Evolutionary conservation across 2,329 filamentous ascomycete genomes (phyloP), one percentile per base, ranked within the genome.

Genomic region (Phaeosphaeria sp.): DNA sequence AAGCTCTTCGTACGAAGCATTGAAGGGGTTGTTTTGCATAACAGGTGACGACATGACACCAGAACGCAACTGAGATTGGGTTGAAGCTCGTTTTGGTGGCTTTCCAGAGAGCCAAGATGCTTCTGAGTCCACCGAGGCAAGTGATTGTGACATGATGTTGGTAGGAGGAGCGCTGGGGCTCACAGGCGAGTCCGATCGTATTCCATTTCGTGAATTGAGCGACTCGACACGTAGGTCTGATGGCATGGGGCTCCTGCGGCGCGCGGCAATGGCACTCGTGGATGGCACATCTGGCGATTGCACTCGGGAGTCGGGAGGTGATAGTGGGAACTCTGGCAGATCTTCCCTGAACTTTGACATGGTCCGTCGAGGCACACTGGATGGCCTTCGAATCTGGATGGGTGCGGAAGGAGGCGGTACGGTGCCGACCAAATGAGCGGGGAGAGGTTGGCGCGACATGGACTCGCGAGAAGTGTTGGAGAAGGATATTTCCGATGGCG

Each of bases 71-170:
- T 78, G 72, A 54, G 78, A 79, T 64, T 72, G 79, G 70, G 72
- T 78, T 62, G 80, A 84, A 55, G 74, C 76, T 46, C 79, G 78
- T 74, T 84, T 79, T 65, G 82, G 75, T 60, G 84, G 82, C 55
- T 89, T 88, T 17, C 94, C 93, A 3, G 93, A 95, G 46, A 99
- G 87, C 95, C 95, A 99, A 0, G 93, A 97, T 4, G 87, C 95
- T 79, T 99, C 95, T 0, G 93, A 97, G 72, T 97, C 95, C 58
- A 98, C 92, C 0, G 93, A 97, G 1, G 93, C 95, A 18, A 98
- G 83, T 0, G 94, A 98, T 75, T 93, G 90, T 27, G 93, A 92
- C 72, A 93, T 78, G 33, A 73, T 58, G 13, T 72, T 73, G 20
- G 71, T 66, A 21, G 66, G 58, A 13, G 67, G 71, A 36, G 68